A percentile compares a stretch with the other conserved stretches of the same genome.
Evolutionary conservation across 1,284 basidiomycete genomes (phyloP).

Genomic region (Ceratobasidium sp.): DNA sequence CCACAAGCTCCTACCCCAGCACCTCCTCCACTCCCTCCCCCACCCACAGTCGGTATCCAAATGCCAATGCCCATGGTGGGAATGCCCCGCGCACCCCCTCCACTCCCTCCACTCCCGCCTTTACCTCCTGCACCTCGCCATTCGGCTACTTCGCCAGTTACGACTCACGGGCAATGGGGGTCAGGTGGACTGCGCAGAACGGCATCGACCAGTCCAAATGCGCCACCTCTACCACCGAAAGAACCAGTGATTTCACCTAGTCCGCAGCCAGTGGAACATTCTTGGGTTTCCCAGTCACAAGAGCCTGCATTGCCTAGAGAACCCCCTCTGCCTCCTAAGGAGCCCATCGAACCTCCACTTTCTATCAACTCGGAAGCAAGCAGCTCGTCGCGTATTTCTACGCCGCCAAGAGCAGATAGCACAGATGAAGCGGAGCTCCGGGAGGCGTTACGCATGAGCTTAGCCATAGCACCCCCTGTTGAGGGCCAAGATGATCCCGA

Average conservation of each 20-base stretch:
- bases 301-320: background rate
- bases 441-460: constrained; percentile 9
- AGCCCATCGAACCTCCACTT: background rate
- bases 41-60: constrained; percentile 18
- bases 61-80: background rate
- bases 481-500: constrained; percentile 15
- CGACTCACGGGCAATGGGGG: constrained; percentile 13
- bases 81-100: background rate
- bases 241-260: background rate
- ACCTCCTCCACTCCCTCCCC: background rate
- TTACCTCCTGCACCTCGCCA: background rate
- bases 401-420: background rate
- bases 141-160: constrained; percentile 5
- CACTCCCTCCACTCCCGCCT: background rate
- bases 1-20: background rate
- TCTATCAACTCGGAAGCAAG: background rate
- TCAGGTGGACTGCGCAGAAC: constrained; percentile 3
- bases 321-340: constrained; percentile 8
- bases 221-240: constrained; percentile 23
- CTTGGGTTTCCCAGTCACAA: background rate
- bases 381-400: background rate
- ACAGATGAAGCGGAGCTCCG: constrained; percentile 15
- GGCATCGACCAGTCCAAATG: background rate
- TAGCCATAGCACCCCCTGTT: background rate
- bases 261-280: background rate